Conservation (phyloP, 2,329 filamentous ascomycete genomes). For the Basipetospora chlamydospora region DNA sequence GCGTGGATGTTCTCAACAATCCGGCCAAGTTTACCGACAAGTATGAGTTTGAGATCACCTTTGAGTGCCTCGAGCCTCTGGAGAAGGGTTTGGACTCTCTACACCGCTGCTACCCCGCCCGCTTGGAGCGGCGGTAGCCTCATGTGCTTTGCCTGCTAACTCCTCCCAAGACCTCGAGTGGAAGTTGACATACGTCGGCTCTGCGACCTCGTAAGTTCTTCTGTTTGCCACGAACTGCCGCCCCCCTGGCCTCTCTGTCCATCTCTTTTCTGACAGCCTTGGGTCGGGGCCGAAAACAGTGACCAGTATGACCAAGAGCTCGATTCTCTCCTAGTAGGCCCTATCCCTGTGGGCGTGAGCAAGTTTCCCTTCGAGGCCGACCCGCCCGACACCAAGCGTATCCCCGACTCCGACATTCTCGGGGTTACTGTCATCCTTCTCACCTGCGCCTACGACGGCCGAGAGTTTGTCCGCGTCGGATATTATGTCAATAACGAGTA, state of each 20-base stretch:
- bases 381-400: constrained; percentile 75
- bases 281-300: too few relatives aligned
- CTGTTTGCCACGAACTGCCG: too few relatives aligned
- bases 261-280: not conserved
- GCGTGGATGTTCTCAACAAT: constrained; percentile 94
- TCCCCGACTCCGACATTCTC: constrained; percentile 87
- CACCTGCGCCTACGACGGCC: constrained; percentile 88
- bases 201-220: constrained; percentile 73
- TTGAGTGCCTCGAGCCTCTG: constrained; percentile 88
- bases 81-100: constrained; percentile 56
- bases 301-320: constrained; percentile 98
- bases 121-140: not conserved
- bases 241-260: too few relatives aligned
- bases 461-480: constrained; percentile 93
- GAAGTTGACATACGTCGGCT: constrained; percentile 98
- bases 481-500: constrained; percentile 99
- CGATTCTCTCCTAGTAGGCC: constrained; percentile 88
- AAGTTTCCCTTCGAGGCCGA: constrained; percentile 98
- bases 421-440: constrained; percentile 95
- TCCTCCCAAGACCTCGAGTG: constrained; percentile 70
- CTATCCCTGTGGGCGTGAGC: constrained; percentile 95
- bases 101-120: not conserved
- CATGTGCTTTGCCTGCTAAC: constrained; percentile 9
- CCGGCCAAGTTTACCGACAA: constrained; percentile 84
- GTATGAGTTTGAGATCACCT: constrained; percentile 97